Conservation (phyloP, 176 grass and related monocot species). For the Canna indica region DNA sequence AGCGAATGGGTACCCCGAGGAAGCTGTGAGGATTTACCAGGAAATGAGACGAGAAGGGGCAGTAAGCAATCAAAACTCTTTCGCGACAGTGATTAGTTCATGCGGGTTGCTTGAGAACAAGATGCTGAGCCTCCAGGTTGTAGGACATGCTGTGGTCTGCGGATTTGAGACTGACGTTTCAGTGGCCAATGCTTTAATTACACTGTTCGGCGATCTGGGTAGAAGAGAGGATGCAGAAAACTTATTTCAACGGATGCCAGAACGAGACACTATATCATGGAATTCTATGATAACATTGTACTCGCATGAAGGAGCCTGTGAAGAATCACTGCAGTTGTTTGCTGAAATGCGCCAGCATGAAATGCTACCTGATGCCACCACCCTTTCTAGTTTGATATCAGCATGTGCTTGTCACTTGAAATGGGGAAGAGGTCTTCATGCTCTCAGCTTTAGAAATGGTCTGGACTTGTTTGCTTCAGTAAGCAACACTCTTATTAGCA, state of each 20-base stretch:
- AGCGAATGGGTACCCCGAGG: constrained; percentile 28
- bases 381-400: constrained; percentile 26
- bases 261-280: constrained; percentile 52
- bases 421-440: constrained; percentile 44
- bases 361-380: constrained; percentile 26
- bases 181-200: constrained; percentile 57
- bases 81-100: constrained; percentile 41
- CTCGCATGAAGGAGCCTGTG: constrained; percentile 32
- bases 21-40: constrained; percentile 35
- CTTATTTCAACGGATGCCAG: constrained; percentile 44
- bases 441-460: constrained; percentile 34
- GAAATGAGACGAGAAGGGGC: constrained; percentile 57
- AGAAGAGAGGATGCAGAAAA: constrained; percentile 33
- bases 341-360: constrained; percentile 27
- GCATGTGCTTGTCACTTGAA: constrained; percentile 28
- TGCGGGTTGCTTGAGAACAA: constrained; percentile 38
- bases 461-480: constrained; percentile 28
- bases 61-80: constrained; percentile 44
- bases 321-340: constrained; percentile 38
- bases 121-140: constrained; percentile 45
- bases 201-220: constrained; percentile 52
- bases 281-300: constrained; percentile 58
- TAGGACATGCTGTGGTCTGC: constrained; percentile 50
- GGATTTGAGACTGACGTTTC: constrained; percentile 42
- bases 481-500: constrained; percentile 28